Conservation (phyloP, 441 rosid species). For the Cnidoscolus chayamansa region DNA sequence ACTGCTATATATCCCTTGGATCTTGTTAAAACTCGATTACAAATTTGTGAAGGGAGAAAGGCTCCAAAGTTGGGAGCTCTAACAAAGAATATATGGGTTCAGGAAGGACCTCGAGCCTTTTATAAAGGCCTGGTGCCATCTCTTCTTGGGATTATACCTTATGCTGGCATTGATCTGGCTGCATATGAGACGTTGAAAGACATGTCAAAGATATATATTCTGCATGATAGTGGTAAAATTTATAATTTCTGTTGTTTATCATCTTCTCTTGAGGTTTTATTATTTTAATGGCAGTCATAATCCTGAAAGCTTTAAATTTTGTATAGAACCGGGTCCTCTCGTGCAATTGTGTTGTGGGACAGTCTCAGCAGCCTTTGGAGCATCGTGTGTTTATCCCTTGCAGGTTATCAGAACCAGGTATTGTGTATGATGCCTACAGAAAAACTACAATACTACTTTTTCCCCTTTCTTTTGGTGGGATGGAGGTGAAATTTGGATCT, state of each 20-base stretch:
- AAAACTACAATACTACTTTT: no score
- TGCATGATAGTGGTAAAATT: conserved; percentile 57
- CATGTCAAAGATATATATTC: conserved; percentile 69
- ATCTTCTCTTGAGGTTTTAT: conserved; percentile 9
- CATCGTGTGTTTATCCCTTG: conserved; percentile 88
- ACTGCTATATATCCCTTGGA: conserved; percentile 84
- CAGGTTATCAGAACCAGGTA: conserved; percentile 96
- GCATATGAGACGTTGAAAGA: conserved; percentile 88
- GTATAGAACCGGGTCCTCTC: conserved; percentile 76
- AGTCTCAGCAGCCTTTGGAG: conserved; percentile 87
- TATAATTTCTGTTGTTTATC: neutral
- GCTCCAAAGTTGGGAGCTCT: conserved; percentile 58
- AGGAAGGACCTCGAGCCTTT: conserved; percentile 87
- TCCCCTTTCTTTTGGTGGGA: neutral
- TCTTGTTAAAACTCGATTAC: conserved; percentile 88
- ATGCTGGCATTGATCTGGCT: conserved; percentile 90
- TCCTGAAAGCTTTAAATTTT: conserved; percentile 4
- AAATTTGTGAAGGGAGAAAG: conserved; percentile 66
- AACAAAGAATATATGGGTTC: conserved; percentile 73
- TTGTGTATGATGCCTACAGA: neutral
- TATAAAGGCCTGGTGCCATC: conserved; percentile 93
- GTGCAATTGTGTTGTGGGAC: conserved; percentile 86
- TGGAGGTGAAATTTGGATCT: neutral
- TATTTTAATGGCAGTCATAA: neutral
- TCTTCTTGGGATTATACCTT: conserved; percentile 86